Base-by-base conservation (phyloP, 257 asterid species). In the Pogostemon cablin region DNA sequence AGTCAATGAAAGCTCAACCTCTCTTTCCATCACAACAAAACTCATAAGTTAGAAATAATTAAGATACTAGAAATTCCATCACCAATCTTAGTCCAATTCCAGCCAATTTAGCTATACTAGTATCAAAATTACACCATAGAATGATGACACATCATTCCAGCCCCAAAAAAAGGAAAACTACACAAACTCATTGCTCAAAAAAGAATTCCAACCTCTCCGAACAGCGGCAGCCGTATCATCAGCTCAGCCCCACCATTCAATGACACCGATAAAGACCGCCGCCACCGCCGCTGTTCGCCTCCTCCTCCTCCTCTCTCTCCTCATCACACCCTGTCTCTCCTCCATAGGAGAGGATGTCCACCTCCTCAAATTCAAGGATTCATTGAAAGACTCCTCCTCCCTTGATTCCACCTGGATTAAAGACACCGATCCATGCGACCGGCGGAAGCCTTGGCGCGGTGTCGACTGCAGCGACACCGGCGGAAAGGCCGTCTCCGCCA, bases 361-460 rank as follows among this genome's bases (percentile, higher is more conserved):
- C 42, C 87, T 95, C 49, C 58, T 89, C 68, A 77, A 80, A 65
- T 87, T 95, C 73, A 95, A 91, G 42, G 78, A 76, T 0, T 77
- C 89, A 0, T 71, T 95, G 4, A 54, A 62, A 8, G 77, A 79
- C 10, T 78, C 99, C 0, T 49, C 78, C 0, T 63, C 87, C 60
- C 87, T 93, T 1, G 91, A 89, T 42, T 6, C 82, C 12, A 67
- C 95, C 4, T 93, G 99, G 99, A 67, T 58, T 9, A 46, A 62
- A 40, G 91, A 85, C 25, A 80, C 93, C 12, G 39, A 81, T 32
- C 96, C 98, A 0, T 91, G 99, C 38, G 80, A 85, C 32, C 39
- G 25, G 2, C n/a, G 40, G 0, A 70, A 43, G 2, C 69, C 73
- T 34, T 93, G 99, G 99, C 47, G 7, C 4, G 96, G 96, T 9